Evolutionary conservation across 192 early-diverging fungal genomes (phyloP).

Genomic region (Coemansia sp.): DNA sequence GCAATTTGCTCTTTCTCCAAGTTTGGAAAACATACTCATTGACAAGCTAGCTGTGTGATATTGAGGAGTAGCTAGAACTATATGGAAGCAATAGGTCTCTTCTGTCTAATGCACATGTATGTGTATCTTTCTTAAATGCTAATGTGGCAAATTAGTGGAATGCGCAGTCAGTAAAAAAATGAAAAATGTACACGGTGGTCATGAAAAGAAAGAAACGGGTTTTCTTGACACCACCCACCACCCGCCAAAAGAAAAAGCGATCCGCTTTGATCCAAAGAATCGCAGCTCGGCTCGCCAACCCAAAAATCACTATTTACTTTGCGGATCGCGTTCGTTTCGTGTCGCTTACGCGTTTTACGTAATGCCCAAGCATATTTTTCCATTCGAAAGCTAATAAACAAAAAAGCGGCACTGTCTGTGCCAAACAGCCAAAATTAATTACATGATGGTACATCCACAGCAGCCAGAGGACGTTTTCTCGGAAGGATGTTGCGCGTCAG

Average conservation of each 20-base stretch:
- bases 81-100: neutral
- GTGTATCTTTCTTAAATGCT: neutral
- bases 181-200: neutral
- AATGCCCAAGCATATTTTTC: neutral
- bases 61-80: neutral
- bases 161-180: neutral
- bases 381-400: too few relatives aligned
- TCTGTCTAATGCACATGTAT: neutral
- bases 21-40: neutral
- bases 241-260: neutral
- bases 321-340: neutral
- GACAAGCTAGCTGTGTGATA: neutral
- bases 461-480: slow-evolving; percentile 21
- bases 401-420: neutral
- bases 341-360: neutral
- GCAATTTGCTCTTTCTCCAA: neutral
- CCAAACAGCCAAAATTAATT: slow-evolving; percentile 14
- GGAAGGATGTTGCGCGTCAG: neutral
- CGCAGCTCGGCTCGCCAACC: neutral
- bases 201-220: neutral
- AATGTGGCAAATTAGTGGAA: neutral
- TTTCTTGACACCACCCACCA: neutral
- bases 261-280: neutral
- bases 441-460: slow-evolving; percentile 47
- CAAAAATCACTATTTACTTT: neutral